phyloP scores from a whole-genome alignment of 2,329 filamentous ascomycete species.

The Amesomyces nigricolor region DNA sequence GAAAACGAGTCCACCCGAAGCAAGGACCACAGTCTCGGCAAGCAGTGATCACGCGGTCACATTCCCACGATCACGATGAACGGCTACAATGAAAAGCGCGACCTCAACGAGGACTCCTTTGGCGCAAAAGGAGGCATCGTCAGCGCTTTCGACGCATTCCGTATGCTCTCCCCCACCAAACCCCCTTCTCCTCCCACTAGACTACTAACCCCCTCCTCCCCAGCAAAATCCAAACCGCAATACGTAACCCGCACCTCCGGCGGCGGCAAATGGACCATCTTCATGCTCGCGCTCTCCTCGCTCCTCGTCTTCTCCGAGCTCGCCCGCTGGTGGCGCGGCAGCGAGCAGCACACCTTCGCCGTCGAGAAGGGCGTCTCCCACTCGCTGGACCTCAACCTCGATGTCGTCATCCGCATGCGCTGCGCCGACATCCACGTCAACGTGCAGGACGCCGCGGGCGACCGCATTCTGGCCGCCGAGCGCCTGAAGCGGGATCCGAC shows the following conservation, averaged over 20 bases:
- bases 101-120: constrained; percentile 74
- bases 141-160: constrained; percentile 94
- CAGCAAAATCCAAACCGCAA: constrained; percentile 92
- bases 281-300: constrained; percentile 68
- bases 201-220: constrained; percentile 4
- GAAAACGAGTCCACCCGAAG: background rate
- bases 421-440: constrained; percentile 90
- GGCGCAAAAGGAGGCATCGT: constrained; percentile 66
- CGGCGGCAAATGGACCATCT: constrained; percentile 90
- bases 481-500: constrained; percentile 72
- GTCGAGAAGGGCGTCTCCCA: constrained; percentile 89
- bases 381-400: constrained; percentile 88
- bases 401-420: constrained; percentile 84
- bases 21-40: background rate
- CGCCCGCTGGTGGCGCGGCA: constrained; percentile 74
- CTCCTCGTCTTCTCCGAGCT: constrained; percentile 75
- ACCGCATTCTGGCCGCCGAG: constrained; percentile 78
- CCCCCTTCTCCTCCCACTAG: background rate
- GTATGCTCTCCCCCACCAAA: constrained; percentile 48
- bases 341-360: constrained; percentile 82
- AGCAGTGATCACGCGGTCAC: background rate
- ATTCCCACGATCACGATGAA: constrained; percentile 53
- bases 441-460: constrained; percentile 90
- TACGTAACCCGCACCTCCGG: constrained; percentile 79
- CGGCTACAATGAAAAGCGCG: constrained; percentile 62